Evolutionary conservation across 1,284 basidiomycete genomes (phyloP), one percentile per base, ranked within the genome.

Genomic region (Tilletiaria anomala): DNA sequence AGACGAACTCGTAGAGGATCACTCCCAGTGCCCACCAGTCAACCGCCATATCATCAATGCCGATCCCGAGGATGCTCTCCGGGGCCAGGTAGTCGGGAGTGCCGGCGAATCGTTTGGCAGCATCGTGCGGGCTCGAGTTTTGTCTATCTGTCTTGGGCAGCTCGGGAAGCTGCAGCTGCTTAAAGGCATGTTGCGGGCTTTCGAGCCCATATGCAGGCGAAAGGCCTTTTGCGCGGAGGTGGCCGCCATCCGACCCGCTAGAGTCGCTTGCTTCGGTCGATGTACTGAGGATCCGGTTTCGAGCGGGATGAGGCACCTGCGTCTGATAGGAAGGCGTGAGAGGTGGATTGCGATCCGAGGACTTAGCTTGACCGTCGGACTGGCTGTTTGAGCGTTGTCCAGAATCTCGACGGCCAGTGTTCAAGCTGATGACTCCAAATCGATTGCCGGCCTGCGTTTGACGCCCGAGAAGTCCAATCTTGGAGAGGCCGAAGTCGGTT

Each of bases 11-110:
- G 70, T 97, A 97, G 20, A 88, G 82, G 59, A 99, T 93, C 35
- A 96, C 88, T 48, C 93, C 93, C 24, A 97, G 75, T 12, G 93
- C 93, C 93, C 93, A 99, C 88, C 93, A 99, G 71, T 99, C 93
- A 48, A 96, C 93, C 12, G 82, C 80, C 32, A 81, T 82, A 69
- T 97, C 89, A 64, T 97, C 91, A 40, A 86, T 86, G 38, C 88
- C 83, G 51, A 96, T 76, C 48, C 93, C 93, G 42, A 96, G 76
- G 48, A 97, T 94, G 35, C 84, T 91, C 69, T 96, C 89, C 0
- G 89, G 89, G 3, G 89, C 86, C 32, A 96, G 75, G 67, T 96
- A 96, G 69, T 96, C 89, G 3, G 91, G 91, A 2, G 89, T 96
- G 12, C 89, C 89, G 6, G 93, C 89, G 57, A 96, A 87, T 14